Evolutionary conservation across 441 rosid genomes (phyloP).

Genomic region (Croton laevigatus): DNA sequence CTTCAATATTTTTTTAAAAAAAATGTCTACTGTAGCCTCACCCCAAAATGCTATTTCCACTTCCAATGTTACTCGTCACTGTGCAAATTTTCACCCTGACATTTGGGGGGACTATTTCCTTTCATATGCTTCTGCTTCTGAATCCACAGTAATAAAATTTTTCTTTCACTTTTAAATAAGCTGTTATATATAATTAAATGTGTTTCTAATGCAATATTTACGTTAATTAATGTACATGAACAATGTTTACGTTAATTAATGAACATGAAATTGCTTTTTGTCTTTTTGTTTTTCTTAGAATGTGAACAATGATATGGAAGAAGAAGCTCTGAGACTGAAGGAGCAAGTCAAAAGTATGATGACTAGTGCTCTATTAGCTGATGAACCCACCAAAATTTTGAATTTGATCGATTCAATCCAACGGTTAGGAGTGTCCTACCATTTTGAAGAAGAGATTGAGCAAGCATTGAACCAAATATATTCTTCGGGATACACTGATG

Average conservation of each 20-base stretch:
- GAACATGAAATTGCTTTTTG: not conserved
- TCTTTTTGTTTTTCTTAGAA: not conserved
- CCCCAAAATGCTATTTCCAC: no score
- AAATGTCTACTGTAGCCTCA: no score
- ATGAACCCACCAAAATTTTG: not conserved
- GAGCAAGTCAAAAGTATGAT: constrained; percentile 16
- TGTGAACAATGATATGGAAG: not conserved
- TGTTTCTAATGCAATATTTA: no score
- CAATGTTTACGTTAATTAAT: no score
- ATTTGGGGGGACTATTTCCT: not conserved
- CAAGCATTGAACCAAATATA: not conserved
- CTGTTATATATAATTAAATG: not conserved
- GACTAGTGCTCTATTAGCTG: not conserved
- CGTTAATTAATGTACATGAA: no score
- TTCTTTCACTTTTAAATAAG: not conserved
- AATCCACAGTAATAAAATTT: not conserved
- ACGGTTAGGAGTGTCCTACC: constrained; percentile 23
- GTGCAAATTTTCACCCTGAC: not conserved
- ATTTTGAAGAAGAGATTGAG: constrained; percentile 20
- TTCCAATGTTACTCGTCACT: no score
- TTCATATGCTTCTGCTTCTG: not conserved
- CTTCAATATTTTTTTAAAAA: no score
- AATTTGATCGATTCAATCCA: constrained; percentile 26
- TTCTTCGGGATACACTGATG: not conserved
- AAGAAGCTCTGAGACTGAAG: constrained; percentile 4